Percentiles rank a stretch among this genome's conserved stretches.
Evolutionary conservation across 2,329 filamentous ascomycete genomes (phyloP).

Genomic region (Trichoderma endophyticum): DNA sequence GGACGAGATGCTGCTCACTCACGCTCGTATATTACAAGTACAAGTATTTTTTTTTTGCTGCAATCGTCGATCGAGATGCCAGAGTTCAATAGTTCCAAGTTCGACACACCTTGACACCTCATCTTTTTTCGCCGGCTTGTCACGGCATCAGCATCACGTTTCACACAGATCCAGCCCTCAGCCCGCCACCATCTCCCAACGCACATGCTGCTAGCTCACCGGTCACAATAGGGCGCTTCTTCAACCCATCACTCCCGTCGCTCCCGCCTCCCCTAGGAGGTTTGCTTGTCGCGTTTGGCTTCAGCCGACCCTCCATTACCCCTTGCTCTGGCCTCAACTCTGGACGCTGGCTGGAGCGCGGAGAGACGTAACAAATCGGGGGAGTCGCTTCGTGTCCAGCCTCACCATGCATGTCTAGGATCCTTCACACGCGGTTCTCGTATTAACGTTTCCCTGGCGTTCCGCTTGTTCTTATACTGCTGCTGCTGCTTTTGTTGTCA

Average conservation of each 20-base stretch:
- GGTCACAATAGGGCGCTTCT: neutral
- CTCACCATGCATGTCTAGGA: conserved; percentile 4
- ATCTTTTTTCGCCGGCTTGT: neutral
- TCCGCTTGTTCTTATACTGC: neutral
- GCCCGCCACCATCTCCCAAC: neutral
- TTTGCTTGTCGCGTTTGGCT: neutral
- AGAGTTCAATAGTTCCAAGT: neutral
- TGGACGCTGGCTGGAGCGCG: neutral
- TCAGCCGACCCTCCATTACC: conserved; percentile 11
- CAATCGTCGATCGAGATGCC: neutral
- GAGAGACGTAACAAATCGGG: neutral
- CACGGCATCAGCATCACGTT: neutral
- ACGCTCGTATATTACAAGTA: neutral
- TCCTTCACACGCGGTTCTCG: conserved; percentile 1
- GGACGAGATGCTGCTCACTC: neutral
- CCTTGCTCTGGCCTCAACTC: neutral
- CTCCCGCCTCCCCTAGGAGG: neutral
- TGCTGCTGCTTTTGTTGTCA: neutral
- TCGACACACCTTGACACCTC: neutral
- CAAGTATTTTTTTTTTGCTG: neutral
- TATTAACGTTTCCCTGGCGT: neutral
- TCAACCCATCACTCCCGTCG: neutral
- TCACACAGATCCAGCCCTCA: conserved; percentile 9
- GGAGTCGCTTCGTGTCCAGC: neutral
- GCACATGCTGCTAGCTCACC: conserved; percentile 11